A percentile compares a stretch with the other conserved stretches of the same genome.
Conservation (phyloP, 768 basidiomycete genomes). For the Russula virescens region DNA sequence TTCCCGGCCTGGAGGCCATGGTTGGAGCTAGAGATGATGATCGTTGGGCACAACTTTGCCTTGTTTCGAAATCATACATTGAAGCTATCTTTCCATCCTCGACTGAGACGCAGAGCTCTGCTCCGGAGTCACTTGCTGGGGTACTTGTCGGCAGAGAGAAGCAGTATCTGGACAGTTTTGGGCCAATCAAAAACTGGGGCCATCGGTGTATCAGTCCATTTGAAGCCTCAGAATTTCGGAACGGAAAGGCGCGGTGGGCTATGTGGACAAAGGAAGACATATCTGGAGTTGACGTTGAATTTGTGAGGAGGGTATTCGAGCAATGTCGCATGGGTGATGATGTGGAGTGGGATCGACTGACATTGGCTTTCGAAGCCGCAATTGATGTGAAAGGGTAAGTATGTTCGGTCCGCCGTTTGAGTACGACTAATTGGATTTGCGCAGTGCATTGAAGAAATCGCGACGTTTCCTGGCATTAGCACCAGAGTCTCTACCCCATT, state of each 20-base stretch:
- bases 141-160: constrained; percentile 60
- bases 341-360: constrained; percentile 56
- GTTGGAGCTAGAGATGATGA: constrained; percentile 45
- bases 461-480: constrained; percentile 51
- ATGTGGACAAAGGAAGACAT: constrained; percentile 49
- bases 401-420: neutral
- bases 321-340: constrained; percentile 49
- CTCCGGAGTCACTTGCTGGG: constrained; percentile 60
- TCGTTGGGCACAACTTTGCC: constrained; percentile 52
- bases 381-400: constrained; percentile 52
- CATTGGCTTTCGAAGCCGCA: constrained; percentile 63
- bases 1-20: constrained; percentile 54
- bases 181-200: constrained; percentile 65
- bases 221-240: constrained; percentile 36
- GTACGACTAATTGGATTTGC: neutral
- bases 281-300: constrained; percentile 41
- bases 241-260: constrained; percentile 35
- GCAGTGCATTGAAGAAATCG: constrained; percentile 65
- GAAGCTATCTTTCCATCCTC: constrained; percentile 47
- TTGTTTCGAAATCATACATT: constrained; percentile 43
- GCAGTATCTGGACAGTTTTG: constrained; percentile 55
- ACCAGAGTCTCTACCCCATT: constrained; percentile 55
- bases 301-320: constrained; percentile 54
- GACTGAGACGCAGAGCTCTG: constrained; percentile 31
- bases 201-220: constrained; percentile 48